Evolutionary conservation across 192 early-diverging fungal species (phyloP).

Genomic region (Backusella australiensis): DNA sequence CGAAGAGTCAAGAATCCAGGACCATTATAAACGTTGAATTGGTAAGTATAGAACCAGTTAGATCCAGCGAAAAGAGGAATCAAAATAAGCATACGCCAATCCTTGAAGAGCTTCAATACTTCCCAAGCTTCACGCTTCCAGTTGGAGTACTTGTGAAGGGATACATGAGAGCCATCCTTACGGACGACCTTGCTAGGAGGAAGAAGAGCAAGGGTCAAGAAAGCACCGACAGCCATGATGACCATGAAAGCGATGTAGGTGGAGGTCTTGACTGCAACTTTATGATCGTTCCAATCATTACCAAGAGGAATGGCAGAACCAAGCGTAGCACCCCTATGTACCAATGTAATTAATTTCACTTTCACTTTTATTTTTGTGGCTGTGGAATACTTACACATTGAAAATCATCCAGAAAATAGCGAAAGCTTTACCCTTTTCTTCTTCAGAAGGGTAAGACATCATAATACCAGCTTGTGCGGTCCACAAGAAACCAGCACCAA

Average conservation of each 20-base stretch:
- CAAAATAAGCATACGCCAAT: slow-evolving; percentile 67
- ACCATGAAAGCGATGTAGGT: slow-evolving; percentile 74
- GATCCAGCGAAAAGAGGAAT: slow-evolving; percentile 68
- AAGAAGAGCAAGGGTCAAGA: slow-evolving; percentile 55
- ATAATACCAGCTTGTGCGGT: slow-evolving; percentile 82
- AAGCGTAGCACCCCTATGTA: slow-evolving; percentile 68
- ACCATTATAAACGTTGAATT: slow-evolving; percentile 64
- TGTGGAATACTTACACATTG: slow-evolving; percentile 43
- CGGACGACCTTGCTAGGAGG: slow-evolving; percentile 60
- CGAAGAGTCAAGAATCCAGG: slow-evolving; percentile 62
- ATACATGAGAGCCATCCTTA: slow-evolving; percentile 67
- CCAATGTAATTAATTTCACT: not conserved
- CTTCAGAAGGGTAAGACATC: slow-evolving; percentile 81
- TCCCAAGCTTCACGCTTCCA: slow-evolving; percentile 52
- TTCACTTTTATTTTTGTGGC: not conserved
- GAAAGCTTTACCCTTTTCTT: slow-evolving; percentile 81
- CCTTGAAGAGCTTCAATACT: slow-evolving; percentile 56
- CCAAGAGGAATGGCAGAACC: slow-evolving; percentile 75
- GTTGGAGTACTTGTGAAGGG: slow-evolving; percentile 68
- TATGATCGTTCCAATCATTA: slow-evolving; percentile 59
- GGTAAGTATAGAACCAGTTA: slow-evolving; percentile 83
- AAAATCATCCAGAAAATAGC: slow-evolving; percentile 89
- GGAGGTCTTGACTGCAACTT: slow-evolving; percentile 55
- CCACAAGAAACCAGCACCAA: slow-evolving; percentile 79
- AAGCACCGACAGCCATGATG: slow-evolving; percentile 62